phyloP scores from a whole-genome alignment of 78 protist genomes.

The Pigoraptor vietnamica region DNA sequence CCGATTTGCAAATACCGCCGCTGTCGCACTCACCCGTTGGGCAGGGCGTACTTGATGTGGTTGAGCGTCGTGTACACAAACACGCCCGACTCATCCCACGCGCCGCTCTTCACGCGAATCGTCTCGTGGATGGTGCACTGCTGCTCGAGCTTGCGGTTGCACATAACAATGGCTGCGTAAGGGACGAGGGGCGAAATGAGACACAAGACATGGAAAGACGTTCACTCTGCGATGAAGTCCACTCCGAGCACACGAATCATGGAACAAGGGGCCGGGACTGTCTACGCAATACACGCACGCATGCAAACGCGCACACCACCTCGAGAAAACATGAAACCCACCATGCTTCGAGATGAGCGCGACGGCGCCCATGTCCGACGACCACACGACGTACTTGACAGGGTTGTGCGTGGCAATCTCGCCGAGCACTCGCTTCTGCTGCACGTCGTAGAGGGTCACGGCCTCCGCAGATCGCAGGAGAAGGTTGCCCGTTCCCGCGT shows the following conservation, averaged over 20 bases:
- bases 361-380: slow-evolving; percentile 63
- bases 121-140: slow-evolving; percentile 81
- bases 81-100: slow-evolving; percentile 84
- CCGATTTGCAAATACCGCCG: too few relatives aligned
- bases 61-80: slow-evolving; percentile 90
- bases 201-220: too few relatives aligned
- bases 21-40: slow-evolving; percentile 65
- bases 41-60: slow-evolving; percentile 91
- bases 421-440: slow-evolving; percentile 56
- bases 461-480: slow-evolving; percentile 62
- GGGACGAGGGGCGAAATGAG: background rate
- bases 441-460: slow-evolving; percentile 82
- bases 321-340: too few relatives aligned
- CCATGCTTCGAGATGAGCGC: slow-evolving; percentile 85
- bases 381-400: slow-evolving; percentile 90
- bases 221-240: too few relatives aligned
- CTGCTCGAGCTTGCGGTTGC: slow-evolving; percentile 68
- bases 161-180: slow-evolving; percentile 42
- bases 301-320: too few relatives aligned
- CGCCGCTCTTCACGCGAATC: slow-evolving; percentile 84
- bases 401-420: slow-evolving; percentile 41
- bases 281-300: too few relatives aligned
- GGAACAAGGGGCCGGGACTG: too few relatives aligned
- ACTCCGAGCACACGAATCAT: too few relatives aligned
- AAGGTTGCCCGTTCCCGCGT: slow-evolving; percentile 70